Percentiles rank a stretch among this genome's conserved stretches.
Evolutionary conservation across 371 early-diverging fungal species (phyloP).

Genomic region (Racocetra persica): DNA sequence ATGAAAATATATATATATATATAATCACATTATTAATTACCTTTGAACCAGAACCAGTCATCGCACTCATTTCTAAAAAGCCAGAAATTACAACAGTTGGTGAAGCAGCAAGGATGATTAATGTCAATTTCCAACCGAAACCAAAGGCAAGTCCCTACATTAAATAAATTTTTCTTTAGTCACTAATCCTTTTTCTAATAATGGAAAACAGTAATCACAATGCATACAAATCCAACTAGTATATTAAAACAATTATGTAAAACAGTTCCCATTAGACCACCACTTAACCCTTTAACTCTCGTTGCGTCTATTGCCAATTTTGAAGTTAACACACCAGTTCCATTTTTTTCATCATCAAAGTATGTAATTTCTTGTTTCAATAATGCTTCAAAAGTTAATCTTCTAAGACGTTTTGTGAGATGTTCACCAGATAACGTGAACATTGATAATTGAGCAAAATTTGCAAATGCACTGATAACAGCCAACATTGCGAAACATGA

Average conservation of each 20-base stretch:
- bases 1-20: neutral
- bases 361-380: slow-evolving; percentile 85
- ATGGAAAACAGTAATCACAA: slow-evolving; percentile 73
- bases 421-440: slow-evolving; percentile 61
- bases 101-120: slow-evolving; percentile 64
- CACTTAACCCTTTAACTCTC: slow-evolving; percentile 60
- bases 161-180: neutral
- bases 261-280: slow-evolving; percentile 44
- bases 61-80: slow-evolving; percentile 45
- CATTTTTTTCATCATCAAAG: slow-evolving; percentile 85
- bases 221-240: slow-evolving; percentile 54
- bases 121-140: slow-evolving; percentile 64
- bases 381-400: slow-evolving; percentile 63
- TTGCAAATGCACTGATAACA: slow-evolving; percentile 52
- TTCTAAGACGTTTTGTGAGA: slow-evolving; percentile 69
- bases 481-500: slow-evolving; percentile 75
- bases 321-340: slow-evolving; percentile 83
- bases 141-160: slow-evolving; percentile 50
- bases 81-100: slow-evolving; percentile 61
- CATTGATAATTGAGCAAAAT: slow-evolving; percentile 50
- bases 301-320: slow-evolving; percentile 81
- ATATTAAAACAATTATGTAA: slow-evolving; percentile 41
- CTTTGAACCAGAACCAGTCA: slow-evolving; percentile 56
- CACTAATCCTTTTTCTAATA: slow-evolving; percentile 56
- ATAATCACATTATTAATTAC: neutral